Conservation (phyloP, 768 basidiomycete species). For the Lactarius hatsudake region DNA sequence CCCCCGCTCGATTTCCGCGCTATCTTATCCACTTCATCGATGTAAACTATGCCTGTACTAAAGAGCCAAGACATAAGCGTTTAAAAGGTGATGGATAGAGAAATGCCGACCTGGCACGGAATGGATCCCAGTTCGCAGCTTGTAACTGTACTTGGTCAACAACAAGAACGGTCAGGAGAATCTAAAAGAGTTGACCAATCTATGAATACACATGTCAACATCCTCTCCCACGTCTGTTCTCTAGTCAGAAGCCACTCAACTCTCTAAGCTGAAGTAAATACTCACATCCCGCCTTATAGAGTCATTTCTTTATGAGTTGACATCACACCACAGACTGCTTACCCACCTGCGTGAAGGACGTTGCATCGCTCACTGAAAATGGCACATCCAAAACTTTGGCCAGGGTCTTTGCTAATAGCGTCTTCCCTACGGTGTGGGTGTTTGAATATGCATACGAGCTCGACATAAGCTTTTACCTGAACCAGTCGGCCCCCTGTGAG, state of each 20-base stretch:
- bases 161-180: neutral
- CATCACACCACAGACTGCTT: neutral
- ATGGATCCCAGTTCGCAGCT: conserved; percentile 86
- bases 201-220: conserved; percentile 86
- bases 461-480: conserved; percentile 52
- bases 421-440: conserved; percentile 60
- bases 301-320: conserved; percentile 11
- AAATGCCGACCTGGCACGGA: conserved; percentile 65
- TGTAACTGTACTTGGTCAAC: conserved; percentile 56
- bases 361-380: conserved; percentile 91
- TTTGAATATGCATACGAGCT: conserved; percentile 11
- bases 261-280: conserved; percentile 22
- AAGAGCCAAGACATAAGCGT: conserved; percentile 10
- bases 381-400: conserved; percentile 90
- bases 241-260: conserved; percentile 5
- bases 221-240: conserved; percentile 88
- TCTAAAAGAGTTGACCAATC: conserved; percentile 53
- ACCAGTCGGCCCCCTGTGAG: conserved; percentile 73
- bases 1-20: conserved; percentile 54
- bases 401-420: conserved; percentile 85
- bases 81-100: conserved; percentile 10
- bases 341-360: conserved; percentile 84
- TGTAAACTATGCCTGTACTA: conserved; percentile 92
- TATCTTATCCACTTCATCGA: conserved; percentile 96
- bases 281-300: conserved; percentile 66